Evolutionary conservation across 768 basidiomycete genomes (phyloP), one percentile per base, ranked within the genome.

Genomic region (Pleurotus platypus): DNA sequence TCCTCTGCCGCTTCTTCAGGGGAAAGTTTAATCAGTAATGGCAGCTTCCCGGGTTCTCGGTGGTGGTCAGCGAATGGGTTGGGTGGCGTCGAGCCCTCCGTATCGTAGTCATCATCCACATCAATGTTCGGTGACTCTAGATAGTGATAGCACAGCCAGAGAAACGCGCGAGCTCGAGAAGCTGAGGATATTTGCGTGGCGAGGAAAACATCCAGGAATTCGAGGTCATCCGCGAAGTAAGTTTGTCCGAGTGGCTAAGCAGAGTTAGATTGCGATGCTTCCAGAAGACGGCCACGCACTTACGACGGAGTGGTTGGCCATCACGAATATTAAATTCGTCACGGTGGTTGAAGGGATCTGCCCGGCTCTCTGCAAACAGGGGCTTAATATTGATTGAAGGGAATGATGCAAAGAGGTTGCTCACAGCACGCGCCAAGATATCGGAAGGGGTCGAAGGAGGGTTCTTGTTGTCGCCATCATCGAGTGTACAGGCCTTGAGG

Each of bases 171-270:
- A 4, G 89, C 91, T 27, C 94, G 87, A 60, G 88, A 86, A 3
- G 70, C 69, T 2, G 92, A 91, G 9, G 87, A 80, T 37, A 92
- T 79, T 63, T 86, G 84, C 39, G 69, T 70, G 22, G 92, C 90
- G 40, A 92, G 78, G 69, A 95, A 95, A 40, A 95, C 76, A 71
- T 95, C 92, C 45, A 92, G 76, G 59, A 94, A 89, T 67, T 90
- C 89, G 35, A 89, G 64, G 9, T 75, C 78, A 16, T 84, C 78
- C 47, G 91, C 89, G 65, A 94, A 94, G 72, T 93, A 91, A 35
- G 80, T 73, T 56, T 75, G 72, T 20, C 85, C 78, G 46, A 86
- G 73, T 38, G 85, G 84, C 85, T 87, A 56, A 12, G 51, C 26
- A 39, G 49, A 48, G 48, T 58, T 37, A 27, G 11, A 7, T 39